Evolutionary conservation across 78 protist species (phyloP), one percentile per base, ranked within the genome.

Genomic region (Mantamonas sphyraenae): DNA sequence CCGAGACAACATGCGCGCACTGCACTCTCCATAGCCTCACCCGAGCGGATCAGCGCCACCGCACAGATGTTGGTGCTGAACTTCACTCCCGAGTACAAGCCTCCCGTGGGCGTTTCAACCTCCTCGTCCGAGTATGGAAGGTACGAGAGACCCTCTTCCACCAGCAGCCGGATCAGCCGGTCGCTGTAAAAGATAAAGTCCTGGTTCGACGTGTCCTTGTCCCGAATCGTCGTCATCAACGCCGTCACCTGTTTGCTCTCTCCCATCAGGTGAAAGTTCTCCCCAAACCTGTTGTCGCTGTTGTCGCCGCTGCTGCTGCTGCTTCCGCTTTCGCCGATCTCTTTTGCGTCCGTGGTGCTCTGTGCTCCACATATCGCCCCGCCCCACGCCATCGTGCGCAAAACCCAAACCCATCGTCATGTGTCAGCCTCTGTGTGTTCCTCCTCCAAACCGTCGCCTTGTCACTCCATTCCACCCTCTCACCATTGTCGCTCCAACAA

Each of bases 21-120:
- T 51, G 86, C 94, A 30, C 63, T 66, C 65, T 85, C 94, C 94
- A 89, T 89, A 35, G 79, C 56, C 76, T 89, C 94, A 39, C 94
- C 94, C 22, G 94, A 87, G 39, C 94, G 71, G 28, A 89, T 78
- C 40, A 89, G 77, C 37, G 77, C 28, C 2, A 89, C 88, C 37
- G 90, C 94, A 42, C 88, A 89, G 7, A 82, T 74, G 35, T 77
- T 84, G 24, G 68, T 61, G 2, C 77, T 51, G 30, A 81, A 64
- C 8, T 3, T 40, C 14, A 72, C 43, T 9, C 79, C 81, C 34
- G 5, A 42, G 63, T 63, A 66, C 58, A 7, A 3, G n/a, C 24
- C 31, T 1, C 39, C 71, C 8, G 87, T 89, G 35, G 90, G 90
- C 38, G 94, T 89, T 10, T 34, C 75, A 17, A 89, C 83, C 0